A percentile compares a stretch with the other conserved stretches of the same genome.
Conservation (phyloP, 2,329 filamentous ascomycete genomes). For the Ustulina deusta region DNA sequence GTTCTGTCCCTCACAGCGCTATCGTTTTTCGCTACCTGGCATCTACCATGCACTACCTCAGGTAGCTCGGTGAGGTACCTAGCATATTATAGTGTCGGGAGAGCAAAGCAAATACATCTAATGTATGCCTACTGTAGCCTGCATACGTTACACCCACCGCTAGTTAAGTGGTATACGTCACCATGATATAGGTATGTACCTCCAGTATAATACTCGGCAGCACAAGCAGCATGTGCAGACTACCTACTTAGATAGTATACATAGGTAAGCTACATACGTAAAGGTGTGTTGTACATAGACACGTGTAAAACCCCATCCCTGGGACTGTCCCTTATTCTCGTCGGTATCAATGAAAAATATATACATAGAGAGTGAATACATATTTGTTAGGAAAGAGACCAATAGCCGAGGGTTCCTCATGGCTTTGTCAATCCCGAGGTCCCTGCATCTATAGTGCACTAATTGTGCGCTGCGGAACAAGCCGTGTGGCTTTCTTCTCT, state of each 20-base stretch:
- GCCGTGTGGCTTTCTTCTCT: not conserved
- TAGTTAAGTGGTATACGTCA: slow-evolving; percentile 2
- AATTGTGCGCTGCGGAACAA: not conserved
- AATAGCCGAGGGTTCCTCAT: too few relatives aligned
- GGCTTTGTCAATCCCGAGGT: not conserved
- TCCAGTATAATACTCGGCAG: too few relatives aligned
- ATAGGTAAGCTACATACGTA: not conserved
- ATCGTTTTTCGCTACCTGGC: too few relatives aligned
- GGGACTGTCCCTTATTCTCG: not conserved
- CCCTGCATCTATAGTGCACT: slow-evolving; percentile 3
- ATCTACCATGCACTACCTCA: too few relatives aligned
- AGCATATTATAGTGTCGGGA: not conserved
- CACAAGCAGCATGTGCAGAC: too few relatives aligned
- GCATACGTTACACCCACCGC: too few relatives aligned
- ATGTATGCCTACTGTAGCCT: too few relatives aligned
- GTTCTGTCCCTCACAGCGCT: too few relatives aligned
- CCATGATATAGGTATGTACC: too few relatives aligned
- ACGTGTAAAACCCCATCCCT: not conserved
- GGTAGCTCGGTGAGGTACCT: too few relatives aligned
- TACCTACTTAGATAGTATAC: too few relatives aligned
- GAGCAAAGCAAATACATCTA: not conserved
- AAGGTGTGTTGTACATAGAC: not conserved
- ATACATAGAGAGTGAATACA: too few relatives aligned
- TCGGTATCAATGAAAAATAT: not conserved
- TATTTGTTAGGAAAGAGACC: not conserved